Conservation (phyloP, 306 rosid species). For the Vigna radiata region DNA sequence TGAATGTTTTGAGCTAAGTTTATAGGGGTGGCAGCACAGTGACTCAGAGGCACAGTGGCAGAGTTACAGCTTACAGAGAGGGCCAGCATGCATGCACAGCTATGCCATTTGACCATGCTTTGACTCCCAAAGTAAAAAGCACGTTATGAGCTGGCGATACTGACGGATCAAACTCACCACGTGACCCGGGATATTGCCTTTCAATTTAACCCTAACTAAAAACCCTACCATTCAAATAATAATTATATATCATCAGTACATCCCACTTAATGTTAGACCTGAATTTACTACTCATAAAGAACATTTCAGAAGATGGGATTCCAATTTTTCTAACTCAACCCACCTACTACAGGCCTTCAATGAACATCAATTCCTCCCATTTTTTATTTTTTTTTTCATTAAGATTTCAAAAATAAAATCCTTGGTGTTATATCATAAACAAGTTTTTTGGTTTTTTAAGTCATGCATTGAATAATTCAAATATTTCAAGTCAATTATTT, state of each 20-base stretch:
- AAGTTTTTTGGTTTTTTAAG: too few species aligned
- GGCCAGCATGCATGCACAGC: constrained; percentile 54
- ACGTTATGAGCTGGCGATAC: constrained; percentile 71
- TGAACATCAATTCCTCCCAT: too few species aligned
- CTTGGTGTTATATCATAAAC: too few species aligned
- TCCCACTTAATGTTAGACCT: background rate
- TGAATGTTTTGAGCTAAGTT: constrained; percentile 48
- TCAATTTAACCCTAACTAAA: constrained; percentile 16
- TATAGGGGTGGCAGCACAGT: constrained; percentile 37
- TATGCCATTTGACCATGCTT: constrained; percentile 63
- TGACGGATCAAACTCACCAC: constrained; percentile 67
- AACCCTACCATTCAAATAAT: background rate
- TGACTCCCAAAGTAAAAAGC: constrained; percentile 56
- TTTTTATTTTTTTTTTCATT: too few species aligned
- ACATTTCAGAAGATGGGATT: constrained; percentile 6
- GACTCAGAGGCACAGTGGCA: constrained; percentile 46
- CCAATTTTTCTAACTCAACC: background rate
- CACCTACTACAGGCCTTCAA: too few species aligned
- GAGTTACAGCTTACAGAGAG: constrained; percentile 58
- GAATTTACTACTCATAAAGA: background rate
- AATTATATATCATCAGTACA: background rate
- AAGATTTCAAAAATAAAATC: too few species aligned
- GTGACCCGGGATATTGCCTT: constrained; percentile 49
- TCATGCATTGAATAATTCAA: too few species aligned
- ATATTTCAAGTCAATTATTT: too few species aligned